phyloP scores from a whole-genome alignment of 331 rosid genomes.

The Malus hybrid region DNA sequence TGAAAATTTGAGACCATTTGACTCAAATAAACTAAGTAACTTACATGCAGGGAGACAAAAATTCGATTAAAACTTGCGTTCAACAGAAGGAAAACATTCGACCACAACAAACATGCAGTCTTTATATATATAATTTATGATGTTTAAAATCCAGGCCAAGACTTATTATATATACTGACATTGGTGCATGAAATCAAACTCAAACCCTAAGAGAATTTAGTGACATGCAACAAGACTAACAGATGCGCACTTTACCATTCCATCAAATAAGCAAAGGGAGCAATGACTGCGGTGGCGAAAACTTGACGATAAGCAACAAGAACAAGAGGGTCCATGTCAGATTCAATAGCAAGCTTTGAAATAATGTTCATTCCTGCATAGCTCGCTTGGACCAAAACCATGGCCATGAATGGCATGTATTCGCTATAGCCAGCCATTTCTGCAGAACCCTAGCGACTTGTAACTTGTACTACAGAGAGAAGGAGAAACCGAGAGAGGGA shows the following conservation, averaged over 20 bases:
- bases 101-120: too few species aligned
- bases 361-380: conserved; percentile 64
- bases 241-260: conserved; percentile 49
- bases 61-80: not conserved
- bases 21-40: not conserved
- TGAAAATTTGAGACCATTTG: not conserved
- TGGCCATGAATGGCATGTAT: conserved; percentile 37
- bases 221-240: not conserved
- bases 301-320: conserved; percentile 78
- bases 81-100: too few species aligned
- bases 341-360: conserved; percentile 67
- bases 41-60: not conserved
- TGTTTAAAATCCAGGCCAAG: too few species aligned
- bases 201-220: not conserved
- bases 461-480: not conserved
- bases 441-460: not conserved
- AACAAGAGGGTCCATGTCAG: conserved; percentile 73
- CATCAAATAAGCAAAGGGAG: conserved; percentile 55
- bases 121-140: too few species aligned
- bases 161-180: too few species aligned
- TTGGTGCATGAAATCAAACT: not conserved
- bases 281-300: conserved; percentile 54
- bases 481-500: not conserved
- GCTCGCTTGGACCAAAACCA: conserved; percentile 44
- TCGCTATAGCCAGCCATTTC: conserved; percentile 17